Percentiles rank a stretch among this genome's conserved stretches.
phyloP scores from a whole-genome alignment of 148 eudicot genomes.

The Arctostaphylos glauca region DNA sequence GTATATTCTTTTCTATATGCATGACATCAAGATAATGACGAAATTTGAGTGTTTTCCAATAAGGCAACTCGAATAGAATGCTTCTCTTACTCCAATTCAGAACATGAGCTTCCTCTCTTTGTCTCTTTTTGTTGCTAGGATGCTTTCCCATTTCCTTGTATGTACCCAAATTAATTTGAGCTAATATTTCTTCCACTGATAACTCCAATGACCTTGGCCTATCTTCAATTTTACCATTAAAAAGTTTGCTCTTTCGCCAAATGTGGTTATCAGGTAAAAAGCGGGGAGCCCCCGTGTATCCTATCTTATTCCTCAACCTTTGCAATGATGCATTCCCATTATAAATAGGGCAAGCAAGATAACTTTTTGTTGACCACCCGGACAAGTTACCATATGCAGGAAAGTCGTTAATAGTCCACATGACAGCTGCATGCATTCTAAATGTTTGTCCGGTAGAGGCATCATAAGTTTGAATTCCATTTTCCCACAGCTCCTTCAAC shows the following conservation, averaged over 20 bases:
- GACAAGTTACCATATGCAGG: background rate
- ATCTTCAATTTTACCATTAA: background rate
- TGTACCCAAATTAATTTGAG: background rate
- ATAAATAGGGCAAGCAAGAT: too few species aligned
- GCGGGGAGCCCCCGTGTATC: background rate
- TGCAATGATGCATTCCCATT: background rate
- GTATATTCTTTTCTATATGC: too few species aligned
- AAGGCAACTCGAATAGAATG: too few species aligned
- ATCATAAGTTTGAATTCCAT: too few species aligned
- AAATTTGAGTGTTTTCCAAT: too few species aligned
- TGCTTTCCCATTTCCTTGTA: background rate
- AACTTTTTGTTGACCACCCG: too few species aligned
- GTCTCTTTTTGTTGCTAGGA: background rate
- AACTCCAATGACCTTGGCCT: background rate
- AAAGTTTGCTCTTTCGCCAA: background rate
- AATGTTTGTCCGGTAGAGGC: background rate
- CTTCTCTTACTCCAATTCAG: too few species aligned
- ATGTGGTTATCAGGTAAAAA: background rate
- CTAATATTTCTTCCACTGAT: background rate
- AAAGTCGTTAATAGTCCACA: background rate
- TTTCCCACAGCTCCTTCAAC: too few species aligned
- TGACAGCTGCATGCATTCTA: background rate
- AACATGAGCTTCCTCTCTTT: background rate
- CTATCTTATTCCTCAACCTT: background rate
- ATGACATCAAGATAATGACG: too few species aligned